phyloP scores from a whole-genome alignment of 768 basidiomycete species.

The Gloeopeniophorella convolvens region DNA sequence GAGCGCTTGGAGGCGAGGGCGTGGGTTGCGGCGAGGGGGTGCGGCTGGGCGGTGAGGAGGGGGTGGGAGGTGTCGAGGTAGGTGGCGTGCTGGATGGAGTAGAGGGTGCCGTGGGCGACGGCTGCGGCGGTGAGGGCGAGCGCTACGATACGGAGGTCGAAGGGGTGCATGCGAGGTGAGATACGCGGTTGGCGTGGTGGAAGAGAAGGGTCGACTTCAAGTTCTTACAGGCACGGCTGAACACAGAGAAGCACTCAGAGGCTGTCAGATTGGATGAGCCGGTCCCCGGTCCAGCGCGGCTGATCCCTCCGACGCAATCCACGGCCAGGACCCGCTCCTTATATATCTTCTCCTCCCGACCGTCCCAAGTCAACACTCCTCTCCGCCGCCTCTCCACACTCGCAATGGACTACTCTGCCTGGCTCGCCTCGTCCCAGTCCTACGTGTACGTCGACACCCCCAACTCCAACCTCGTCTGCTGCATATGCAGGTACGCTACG shows the following conservation, averaged over 20 bases:
- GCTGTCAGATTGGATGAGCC: too few species aligned
- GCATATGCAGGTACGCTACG: conserved; percentile 23
- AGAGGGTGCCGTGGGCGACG: conserved; percentile 54
- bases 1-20: conserved; percentile 82
- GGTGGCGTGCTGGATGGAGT: conserved; percentile 56
- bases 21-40: conserved; percentile 53
- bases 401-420: conserved; percentile 11
- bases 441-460: conserved; percentile 14
- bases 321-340: too few species aligned
- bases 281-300: too few species aligned
- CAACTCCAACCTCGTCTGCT: conserved; percentile 19
- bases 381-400: not conserved
- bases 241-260: too few species aligned
- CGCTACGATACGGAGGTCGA: conserved; percentile 21
- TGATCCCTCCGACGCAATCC: too few species aligned
- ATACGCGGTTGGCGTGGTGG: too few species aligned
- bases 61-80: conserved; percentile 86
- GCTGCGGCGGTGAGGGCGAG: conserved; percentile 40
- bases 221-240: too few species aligned
- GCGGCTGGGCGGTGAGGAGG: conserved; percentile 58
- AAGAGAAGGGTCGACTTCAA: too few species aligned
- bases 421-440: conserved; percentile 5
- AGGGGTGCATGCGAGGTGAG: too few species aligned
- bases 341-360: too few species aligned
- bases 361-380: not conserved